phyloP scores from a whole-genome alignment of 2,329 filamentous ascomycete genomes.

The Neofusicoccum cordaticola region DNA sequence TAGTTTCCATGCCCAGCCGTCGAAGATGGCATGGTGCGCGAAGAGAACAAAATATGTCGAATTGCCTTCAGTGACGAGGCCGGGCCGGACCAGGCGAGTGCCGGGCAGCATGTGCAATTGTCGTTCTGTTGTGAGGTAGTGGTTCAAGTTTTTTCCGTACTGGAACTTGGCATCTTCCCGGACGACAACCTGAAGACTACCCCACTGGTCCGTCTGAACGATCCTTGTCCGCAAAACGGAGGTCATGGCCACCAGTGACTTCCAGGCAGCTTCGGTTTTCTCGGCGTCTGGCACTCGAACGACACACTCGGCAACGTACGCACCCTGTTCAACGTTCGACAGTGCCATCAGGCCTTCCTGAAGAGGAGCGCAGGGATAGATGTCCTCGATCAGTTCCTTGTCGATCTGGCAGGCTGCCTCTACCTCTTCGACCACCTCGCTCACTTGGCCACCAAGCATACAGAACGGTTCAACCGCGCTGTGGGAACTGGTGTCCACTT shows the following conservation, averaged over 20 bases:
- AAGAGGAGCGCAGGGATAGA: slow-evolving; percentile 55
- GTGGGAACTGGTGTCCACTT: too few species aligned
- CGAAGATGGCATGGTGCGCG: slow-evolving; percentile 37
- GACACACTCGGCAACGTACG: slow-evolving; percentile 46
- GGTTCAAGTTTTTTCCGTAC: neutral
- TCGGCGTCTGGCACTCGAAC: slow-evolving; percentile 21
- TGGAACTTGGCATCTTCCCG: slow-evolving; percentile 22
- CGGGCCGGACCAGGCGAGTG: slow-evolving; percentile 25
- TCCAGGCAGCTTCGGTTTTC: slow-evolving; percentile 47
- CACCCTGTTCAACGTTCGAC: slow-evolving; percentile 50
- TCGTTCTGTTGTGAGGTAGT: slow-evolving; percentile 28
- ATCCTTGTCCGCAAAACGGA: slow-evolving; percentile 49
- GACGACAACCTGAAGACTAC: slow-evolving; percentile 34
- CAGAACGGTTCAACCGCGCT: neutral
- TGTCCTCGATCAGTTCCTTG: slow-evolving; percentile 41
- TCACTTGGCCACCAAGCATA: neutral
- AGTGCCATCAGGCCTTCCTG: slow-evolving; percentile 57
- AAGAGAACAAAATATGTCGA: slow-evolving; percentile 33
- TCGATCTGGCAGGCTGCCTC: neutral
- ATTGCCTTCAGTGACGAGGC: slow-evolving; percentile 24
- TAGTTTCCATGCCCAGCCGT: slow-evolving; percentile 34
- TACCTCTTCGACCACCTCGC: neutral
- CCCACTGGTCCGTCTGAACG: slow-evolving; percentile 29
- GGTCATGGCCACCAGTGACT: slow-evolving; percentile 41
- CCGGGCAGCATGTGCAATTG: slow-evolving; percentile 30